phyloP scores from a whole-genome alignment of 164 flowering plant genomes.

The Liquidambar formosana region DNA sequence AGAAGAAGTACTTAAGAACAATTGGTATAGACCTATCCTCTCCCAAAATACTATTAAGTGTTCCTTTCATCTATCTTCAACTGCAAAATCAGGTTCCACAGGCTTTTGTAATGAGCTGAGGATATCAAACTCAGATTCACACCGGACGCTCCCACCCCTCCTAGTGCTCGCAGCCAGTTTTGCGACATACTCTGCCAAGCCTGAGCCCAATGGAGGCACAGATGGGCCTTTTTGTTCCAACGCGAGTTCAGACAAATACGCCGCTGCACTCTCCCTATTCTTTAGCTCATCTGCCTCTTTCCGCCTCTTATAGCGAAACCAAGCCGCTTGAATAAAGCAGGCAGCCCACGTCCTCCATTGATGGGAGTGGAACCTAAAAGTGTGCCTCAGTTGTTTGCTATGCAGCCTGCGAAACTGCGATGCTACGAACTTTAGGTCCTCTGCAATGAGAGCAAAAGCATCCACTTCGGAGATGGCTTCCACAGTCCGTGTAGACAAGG shows the following conservation, averaged over 20 bases:
- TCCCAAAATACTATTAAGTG: neutral
- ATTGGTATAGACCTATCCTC: no score
- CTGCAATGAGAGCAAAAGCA: slow-evolving; percentile 49
- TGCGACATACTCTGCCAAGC: slow-evolving; percentile 9
- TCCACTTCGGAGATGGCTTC: slow-evolving; percentile 50
- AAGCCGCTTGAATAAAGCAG: slow-evolving; percentile 62
- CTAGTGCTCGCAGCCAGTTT: slow-evolving; percentile 20
- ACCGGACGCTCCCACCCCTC: slow-evolving; percentile 22
- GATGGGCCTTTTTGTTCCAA: neutral
- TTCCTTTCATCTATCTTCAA: slow-evolving; percentile 20
- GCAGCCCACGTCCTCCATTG: slow-evolving; percentile 78
- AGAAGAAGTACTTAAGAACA: no score
- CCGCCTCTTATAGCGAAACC: slow-evolving; percentile 42
- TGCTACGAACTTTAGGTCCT: slow-evolving; percentile 58
- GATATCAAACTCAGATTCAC: slow-evolving; percentile 20
- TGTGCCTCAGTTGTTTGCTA: slow-evolving; percentile 44
- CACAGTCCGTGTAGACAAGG: slow-evolving; percentile 57
- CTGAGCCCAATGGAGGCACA: neutral
- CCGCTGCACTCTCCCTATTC: slow-evolving; percentile 13
- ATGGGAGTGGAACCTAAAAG: slow-evolving; percentile 47
- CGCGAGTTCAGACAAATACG: neutral
- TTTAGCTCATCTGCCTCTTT: slow-evolving; percentile 32
- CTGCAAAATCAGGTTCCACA: slow-evolving; percentile 45
- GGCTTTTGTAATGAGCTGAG: slow-evolving; percentile 40
- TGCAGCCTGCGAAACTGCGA: slow-evolving; percentile 46